These are phyloP conservation scores for Pichia rugopelliculosa DNA, from an alignment of 805 yeast species.

Conservation along the genomic window DNA sequence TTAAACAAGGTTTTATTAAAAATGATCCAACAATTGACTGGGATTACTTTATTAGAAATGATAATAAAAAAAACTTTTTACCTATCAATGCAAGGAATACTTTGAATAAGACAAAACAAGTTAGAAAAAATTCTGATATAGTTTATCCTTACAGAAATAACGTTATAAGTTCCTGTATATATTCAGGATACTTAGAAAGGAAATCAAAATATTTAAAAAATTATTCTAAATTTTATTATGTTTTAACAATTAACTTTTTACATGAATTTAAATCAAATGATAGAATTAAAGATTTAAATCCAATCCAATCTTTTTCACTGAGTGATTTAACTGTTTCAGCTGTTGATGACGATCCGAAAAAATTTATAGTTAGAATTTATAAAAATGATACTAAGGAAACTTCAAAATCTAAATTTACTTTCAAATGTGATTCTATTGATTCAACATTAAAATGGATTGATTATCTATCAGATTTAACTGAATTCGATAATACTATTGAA, in stretches of 20 bases:
- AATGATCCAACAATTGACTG: slow-evolving; percentile 62
- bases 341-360: slow-evolving; percentile 28
- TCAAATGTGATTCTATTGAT: slow-evolving; percentile 37
- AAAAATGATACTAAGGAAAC: slow-evolving; percentile 19
- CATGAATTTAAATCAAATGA: slow-evolving; percentile 59
- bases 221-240: slow-evolving; percentile 57
- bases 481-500: slow-evolving; percentile 38
- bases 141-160: slow-evolving; percentile 48
- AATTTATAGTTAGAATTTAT: slow-evolving; percentile 34
- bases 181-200: slow-evolving; percentile 54
- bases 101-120: slow-evolving; percentile 26
- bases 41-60: slow-evolving; percentile 54
- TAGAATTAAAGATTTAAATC: slow-evolving; percentile 45
- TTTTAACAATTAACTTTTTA: slow-evolving; percentile 56
- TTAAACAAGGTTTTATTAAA: slow-evolving; percentile 42
- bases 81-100: slow-evolving; percentile 29
- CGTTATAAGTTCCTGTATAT: slow-evolving; percentile 43
- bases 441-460: slow-evolving; percentile 47
- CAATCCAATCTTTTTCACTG: slow-evolving; percentile 35
- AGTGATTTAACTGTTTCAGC: slow-evolving; percentile 29
- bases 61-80: slow-evolving; percentile 35
- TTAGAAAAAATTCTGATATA: slow-evolving; percentile 43
- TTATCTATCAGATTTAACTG: slow-evolving; percentile 46
- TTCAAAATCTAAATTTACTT: slow-evolving; percentile 26
- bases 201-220: slow-evolving; percentile 56